Evolutionary conservation across 306 rosid genomes (phyloP).

Genomic region (Mimosa pudica): DNA sequence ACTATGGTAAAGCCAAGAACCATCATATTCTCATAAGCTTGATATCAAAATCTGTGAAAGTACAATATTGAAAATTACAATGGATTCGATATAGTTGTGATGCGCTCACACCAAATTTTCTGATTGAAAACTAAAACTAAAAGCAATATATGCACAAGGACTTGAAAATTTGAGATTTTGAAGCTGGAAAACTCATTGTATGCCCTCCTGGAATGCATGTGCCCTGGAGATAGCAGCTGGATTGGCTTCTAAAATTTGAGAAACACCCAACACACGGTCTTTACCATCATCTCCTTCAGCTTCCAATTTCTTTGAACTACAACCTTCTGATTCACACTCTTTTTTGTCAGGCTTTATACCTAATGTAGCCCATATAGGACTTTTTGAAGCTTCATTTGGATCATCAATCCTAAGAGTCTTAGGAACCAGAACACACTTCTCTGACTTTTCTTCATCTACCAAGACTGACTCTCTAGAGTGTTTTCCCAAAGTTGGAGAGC

Average conservation of each 20-base stretch:
- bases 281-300: slow-evolving; percentile 44
- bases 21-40: slow-evolving; percentile 19
- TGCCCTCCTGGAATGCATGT: slow-evolving; percentile 42
- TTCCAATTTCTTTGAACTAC: slow-evolving; percentile 16
- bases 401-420: slow-evolving; percentile 52
- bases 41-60: slow-evolving; percentile 24
- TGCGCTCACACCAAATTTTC: slow-evolving; percentile 22
- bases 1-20: slow-evolving; percentile 20
- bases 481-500: slow-evolving; percentile 56
- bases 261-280: slow-evolving; percentile 33
- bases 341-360: slow-evolving; percentile 36
- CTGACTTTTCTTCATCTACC: slow-evolving; percentile 48
- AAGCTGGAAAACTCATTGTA: slow-evolving; percentile 32
- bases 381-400: slow-evolving; percentile 46
- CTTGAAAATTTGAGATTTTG: slow-evolving; percentile 28
- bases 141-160: slow-evolving; percentile 37
- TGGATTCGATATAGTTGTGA: slow-evolving; percentile 20
- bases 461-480: slow-evolving; percentile 51
- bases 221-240: slow-evolving; percentile 41
- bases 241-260: slow-evolving; percentile 49
- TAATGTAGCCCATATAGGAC: slow-evolving; percentile 44
- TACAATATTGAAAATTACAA: slow-evolving; percentile 30
- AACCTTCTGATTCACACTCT: slow-evolving; percentile 24
- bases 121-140: slow-evolving; percentile 31
- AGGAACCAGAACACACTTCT: slow-evolving; percentile 45